A percentile compares a stretch with the other conserved stretches of the same genome.
phyloP scores from a whole-genome alignment of 2,329 filamentous ascomycete genomes.

The Ophiostoma sp. region DNA sequence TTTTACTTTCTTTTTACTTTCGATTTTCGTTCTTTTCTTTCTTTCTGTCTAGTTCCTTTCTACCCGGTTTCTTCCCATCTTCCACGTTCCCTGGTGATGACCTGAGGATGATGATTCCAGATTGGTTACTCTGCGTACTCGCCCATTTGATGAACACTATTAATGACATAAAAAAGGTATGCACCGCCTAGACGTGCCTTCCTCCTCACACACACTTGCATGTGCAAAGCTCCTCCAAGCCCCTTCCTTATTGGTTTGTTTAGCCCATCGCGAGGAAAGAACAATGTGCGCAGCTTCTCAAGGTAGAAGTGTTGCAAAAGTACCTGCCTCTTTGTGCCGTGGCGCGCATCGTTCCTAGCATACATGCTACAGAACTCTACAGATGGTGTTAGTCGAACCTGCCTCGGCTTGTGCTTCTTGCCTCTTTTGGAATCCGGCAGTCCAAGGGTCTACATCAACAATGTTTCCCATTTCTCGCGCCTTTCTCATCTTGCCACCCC shows the following conservation, averaged over 20 bases:
- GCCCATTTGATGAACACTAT: background rate
- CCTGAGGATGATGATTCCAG: background rate
- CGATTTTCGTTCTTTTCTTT: background rate
- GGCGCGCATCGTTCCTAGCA: background rate
- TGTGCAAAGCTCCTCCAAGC: background rate
- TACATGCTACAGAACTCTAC: background rate
- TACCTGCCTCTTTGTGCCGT: slow-evolving; percentile 1
- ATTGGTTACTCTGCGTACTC: background rate
- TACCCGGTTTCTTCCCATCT: background rate
- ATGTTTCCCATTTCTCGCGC: background rate
- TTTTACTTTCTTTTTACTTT: background rate
- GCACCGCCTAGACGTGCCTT: background rate
- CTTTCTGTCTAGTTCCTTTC: background rate
- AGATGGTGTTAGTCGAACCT: background rate
- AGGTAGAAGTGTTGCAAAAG: background rate
- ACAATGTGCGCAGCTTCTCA: background rate
- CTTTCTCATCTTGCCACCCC: no score
- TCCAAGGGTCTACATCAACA: background rate
- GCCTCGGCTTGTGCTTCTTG: background rate
- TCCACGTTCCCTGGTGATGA: no score
- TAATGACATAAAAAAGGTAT: background rate
- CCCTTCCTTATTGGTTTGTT: background rate
- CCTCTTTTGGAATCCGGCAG: background rate
- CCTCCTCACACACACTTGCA: background rate
- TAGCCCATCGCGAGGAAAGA: background rate